These are phyloP conservation scores for Xylariaceae sp. DNA, from an alignment of 2,329 filamentous ascomycete genomes.

Conservation along the genomic window DNA sequence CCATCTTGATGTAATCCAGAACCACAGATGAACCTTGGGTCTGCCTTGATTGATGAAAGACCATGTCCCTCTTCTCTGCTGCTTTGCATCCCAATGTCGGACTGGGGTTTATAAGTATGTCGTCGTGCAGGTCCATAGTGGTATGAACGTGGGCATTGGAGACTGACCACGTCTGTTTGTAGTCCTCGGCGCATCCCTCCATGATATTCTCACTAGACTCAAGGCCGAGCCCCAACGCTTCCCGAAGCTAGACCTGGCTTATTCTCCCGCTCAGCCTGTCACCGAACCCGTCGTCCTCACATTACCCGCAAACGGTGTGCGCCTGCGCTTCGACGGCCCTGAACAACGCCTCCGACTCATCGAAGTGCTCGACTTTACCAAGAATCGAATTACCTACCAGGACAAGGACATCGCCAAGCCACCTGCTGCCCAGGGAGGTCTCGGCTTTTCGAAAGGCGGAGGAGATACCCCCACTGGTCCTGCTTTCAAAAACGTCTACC, in stretches of 20 bases:
- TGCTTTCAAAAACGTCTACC: slow-evolving; percentile 85
- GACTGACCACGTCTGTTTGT: slow-evolving; percentile 13
- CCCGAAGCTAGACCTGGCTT: slow-evolving; percentile 76
- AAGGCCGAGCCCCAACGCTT: slow-evolving; percentile 83
- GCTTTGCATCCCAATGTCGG: slow-evolving; percentile 30
- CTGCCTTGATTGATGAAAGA: neutral
- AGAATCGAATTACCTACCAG: slow-evolving; percentile 72
- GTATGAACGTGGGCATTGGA: neutral
- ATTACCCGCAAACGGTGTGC: slow-evolving; percentile 80
- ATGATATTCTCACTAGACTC: slow-evolving; percentile 81
- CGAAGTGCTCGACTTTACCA: slow-evolving; percentile 86
- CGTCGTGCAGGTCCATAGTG: slow-evolving; percentile 1
- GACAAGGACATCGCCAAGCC: slow-evolving; percentile 66
- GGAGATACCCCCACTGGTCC: slow-evolving; percentile 53
- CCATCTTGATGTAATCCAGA: too few relatives aligned
- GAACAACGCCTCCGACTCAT: slow-evolving; percentile 89
- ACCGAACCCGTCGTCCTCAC: slow-evolving; percentile 69
- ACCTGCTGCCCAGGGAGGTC: slow-evolving; percentile 33
- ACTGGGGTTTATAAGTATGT: slow-evolving; percentile 29
- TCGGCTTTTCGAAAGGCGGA: slow-evolving; percentile 25
- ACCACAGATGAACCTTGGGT: too few relatives aligned
- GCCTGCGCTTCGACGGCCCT: slow-evolving; percentile 87
- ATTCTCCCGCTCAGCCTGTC: slow-evolving; percentile 72
- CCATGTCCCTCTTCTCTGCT: slow-evolving; percentile 32
- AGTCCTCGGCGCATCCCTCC: slow-evolving; percentile 88